A percentile compares a stretch with the other conserved stretches of the same genome.
These are phyloP conservation scores for Nosema muscidifuracis DNA, from an alignment of 371 early-diverging fungal species.

Conservation along the genomic window DNA sequence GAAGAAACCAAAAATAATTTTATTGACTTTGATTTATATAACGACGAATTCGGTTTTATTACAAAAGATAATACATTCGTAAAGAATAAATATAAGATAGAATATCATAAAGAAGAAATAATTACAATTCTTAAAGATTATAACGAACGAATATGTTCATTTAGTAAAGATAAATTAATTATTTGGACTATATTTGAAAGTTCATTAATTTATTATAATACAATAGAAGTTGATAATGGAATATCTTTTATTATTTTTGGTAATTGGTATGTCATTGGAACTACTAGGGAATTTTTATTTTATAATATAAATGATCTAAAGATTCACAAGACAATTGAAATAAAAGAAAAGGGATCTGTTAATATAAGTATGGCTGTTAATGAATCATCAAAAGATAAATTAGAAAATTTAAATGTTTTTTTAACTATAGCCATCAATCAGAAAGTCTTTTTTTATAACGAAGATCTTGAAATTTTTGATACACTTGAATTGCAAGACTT, in stretches of 20 bases:
- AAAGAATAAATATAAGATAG: neutral
- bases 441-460: slow-evolving; percentile 13
- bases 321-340: neutral
- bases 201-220: neutral
- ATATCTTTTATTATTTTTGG: slow-evolving; percentile 2
- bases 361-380: neutral
- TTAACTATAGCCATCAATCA: slow-evolving; percentile 21
- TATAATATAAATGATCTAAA: slow-evolving; percentile 13
- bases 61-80: slow-evolving; percentile 24
- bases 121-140: neutral
- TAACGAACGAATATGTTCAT: slow-evolving; percentile 15
- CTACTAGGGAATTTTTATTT: slow-evolving; percentile 6
- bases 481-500: slow-evolving; percentile 37
- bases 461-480: slow-evolving; percentile 4
- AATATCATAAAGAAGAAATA: slow-evolving; percentile 22
- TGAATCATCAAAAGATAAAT: neutral
- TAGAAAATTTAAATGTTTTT: neutral
- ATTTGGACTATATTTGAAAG: slow-evolving; percentile 30
- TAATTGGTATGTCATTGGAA: slow-evolving; percentile 14
- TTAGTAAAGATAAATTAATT: slow-evolving; percentile 39
- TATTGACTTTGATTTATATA: slow-evolving; percentile 1
- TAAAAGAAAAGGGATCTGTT: neutral
- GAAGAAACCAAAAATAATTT: slow-evolving; percentile 12
- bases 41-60: slow-evolving; percentile 12
- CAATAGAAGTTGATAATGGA: slow-evolving; percentile 22